Evolutionary conservation across 1,284 basidiomycete genomes (phyloP).

Genomic region (Ustilago crameri): DNA sequence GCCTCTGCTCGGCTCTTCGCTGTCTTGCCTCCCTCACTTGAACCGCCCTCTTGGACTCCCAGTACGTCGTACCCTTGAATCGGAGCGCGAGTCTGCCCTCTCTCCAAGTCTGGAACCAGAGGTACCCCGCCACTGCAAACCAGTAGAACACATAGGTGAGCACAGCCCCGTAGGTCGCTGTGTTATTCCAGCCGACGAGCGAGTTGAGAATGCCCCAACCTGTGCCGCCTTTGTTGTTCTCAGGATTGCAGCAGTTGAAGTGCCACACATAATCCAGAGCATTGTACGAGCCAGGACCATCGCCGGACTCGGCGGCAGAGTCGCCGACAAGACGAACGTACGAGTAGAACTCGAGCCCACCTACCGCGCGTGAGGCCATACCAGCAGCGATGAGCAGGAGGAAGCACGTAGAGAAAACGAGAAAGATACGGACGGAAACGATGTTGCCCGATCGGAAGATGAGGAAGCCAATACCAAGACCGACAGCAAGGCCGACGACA

Average conservation of each 20-base stretch:
- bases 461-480: conserved; percentile 54
- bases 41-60: conserved; percentile 31
- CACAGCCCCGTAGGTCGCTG: conserved; percentile 55
- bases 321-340: conserved; percentile 62
- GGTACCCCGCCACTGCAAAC: conserved; percentile 50
- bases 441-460: conserved; percentile 59
- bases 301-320: conserved; percentile 56
- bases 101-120: conserved; percentile 49
- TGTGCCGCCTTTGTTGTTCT: conserved; percentile 69
- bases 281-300: conserved; percentile 61
- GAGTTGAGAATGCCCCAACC: conserved; percentile 65
- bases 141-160: conserved; percentile 62
- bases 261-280: conserved; percentile 61
- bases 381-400: conserved; percentile 64
- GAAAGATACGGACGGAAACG: conserved; percentile 52
- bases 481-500: conserved; percentile 58
- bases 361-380: conserved; percentile 59
- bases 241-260: conserved; percentile 84
- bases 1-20: conserved; percentile 4
- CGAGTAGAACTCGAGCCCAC: conserved; percentile 62
- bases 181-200: conserved; percentile 65
- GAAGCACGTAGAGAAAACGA: conserved; percentile 59
- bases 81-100: conserved; percentile 42
- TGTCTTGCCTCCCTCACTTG: conserved; percentile 14
- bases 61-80: conserved; percentile 25